Base-by-base conservation (phyloP, 148 eudicot species). In the Spergularia marina region DNA sequence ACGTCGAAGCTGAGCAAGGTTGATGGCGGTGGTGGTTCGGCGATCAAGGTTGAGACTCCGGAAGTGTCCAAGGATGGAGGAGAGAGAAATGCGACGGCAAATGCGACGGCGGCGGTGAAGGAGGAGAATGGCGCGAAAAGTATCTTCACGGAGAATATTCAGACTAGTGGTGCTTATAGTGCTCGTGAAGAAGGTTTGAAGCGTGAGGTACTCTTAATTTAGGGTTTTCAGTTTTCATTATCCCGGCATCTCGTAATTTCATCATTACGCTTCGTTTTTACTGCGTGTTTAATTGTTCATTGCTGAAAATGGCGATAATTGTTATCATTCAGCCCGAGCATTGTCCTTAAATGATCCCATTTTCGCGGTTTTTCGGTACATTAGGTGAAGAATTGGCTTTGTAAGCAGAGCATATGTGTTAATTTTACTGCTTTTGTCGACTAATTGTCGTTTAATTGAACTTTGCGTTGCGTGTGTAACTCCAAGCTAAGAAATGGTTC, bases 121-220 rank as follows among this genome's bases (percentile, higher is more conserved):
- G 91, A 90, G 87, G 96, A 95, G 79, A 93, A 89, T 67, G 62
- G 85, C 2, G 91, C 83, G 64, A 95, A 91, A 87, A 86, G 80
- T 82, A 78, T 89, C 71, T 87, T 86, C 78, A 88, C 97, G 17
- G 99, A 95, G 77, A 92, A 89, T 89, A 72, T 95, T 65, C 96
- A 90, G 76, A 89, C 94, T 10, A 87, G 99, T 76, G 99, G 99
- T 39, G 97, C 98, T 74, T 95, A 95, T 79, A 88, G 90, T 87
- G 92, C 94, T n/a, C 82, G 98, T 72, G 98, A 95, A 74, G 97
- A 95, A 86, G 86, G 84, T 79, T 89, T 95, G 68, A 87, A 87
- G 79, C 90, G 89, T 78, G 98, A 95, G 91, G 98, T 95, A 44
- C 73, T 51, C 12, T 44, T 72, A 6, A 30, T 20, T 55, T 51